Percentiles rank a stretch among this genome's conserved stretches.
These are phyloP conservation scores for Candida nemodendra DNA, from an alignment of 805 yeast species.

Conservation along the genomic window DNA sequence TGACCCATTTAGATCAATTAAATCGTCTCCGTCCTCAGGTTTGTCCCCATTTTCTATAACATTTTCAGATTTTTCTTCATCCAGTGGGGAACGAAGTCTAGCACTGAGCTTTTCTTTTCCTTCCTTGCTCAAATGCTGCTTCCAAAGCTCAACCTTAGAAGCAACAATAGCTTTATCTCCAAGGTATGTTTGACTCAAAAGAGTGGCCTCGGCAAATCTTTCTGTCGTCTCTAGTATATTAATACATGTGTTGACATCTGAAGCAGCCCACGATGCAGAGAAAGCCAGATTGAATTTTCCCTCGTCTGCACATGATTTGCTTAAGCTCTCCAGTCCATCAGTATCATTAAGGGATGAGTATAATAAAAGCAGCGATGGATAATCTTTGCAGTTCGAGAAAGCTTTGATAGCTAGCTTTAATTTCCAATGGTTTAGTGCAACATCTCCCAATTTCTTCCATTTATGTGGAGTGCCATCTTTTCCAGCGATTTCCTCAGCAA, in stretches of 20 bases:
- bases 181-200: slow-evolving; percentile 74
- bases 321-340: slow-evolving; percentile 59
- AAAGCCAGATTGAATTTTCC: slow-evolving; percentile 91
- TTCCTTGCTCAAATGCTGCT: slow-evolving; percentile 45
- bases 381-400: slow-evolving; percentile 75
- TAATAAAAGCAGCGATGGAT: slow-evolving; percentile 75
- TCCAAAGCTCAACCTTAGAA: slow-evolving; percentile 64
- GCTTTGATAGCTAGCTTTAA: slow-evolving; percentile 77
- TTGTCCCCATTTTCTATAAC: slow-evolving; percentile 23
- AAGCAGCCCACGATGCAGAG: slow-evolving; percentile 85
- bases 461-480: slow-evolving; percentile 58
- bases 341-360: slow-evolving; percentile 78
- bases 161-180: slow-evolving; percentile 40
- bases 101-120: slow-evolving; percentile 62
- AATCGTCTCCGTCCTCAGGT: slow-evolving; percentile 39
- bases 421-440: slow-evolving; percentile 76
- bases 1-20: slow-evolving; percentile 28
- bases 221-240: slow-evolving; percentile 65
- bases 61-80: slow-evolving; percentile 16
- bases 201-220: slow-evolving; percentile 80
- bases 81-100: slow-evolving; percentile 50
- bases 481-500: slow-evolving; percentile 68
- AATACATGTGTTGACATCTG: slow-evolving; percentile 63
- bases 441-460: slow-evolving; percentile 92
- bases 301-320: slow-evolving; percentile 59